Percentiles rank a stretch among this genome's conserved stretches.
Conservation (phyloP, 805 yeast species). For the Scheffersomyces stipitis region DNA sequence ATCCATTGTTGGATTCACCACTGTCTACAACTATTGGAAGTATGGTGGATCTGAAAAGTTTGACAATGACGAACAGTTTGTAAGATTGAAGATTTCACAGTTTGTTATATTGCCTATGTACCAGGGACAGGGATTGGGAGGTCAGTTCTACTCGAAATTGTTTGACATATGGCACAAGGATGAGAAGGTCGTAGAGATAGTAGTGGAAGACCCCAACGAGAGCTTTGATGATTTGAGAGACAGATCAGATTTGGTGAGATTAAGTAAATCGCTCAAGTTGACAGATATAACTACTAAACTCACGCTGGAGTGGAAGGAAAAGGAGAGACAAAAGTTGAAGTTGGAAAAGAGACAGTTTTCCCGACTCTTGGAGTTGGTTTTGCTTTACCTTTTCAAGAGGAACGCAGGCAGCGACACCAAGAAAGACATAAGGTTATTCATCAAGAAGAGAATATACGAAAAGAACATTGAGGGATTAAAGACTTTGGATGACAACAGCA, state of each 20-base stretch:
- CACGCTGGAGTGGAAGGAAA: constrained; percentile 38
- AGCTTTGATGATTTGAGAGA: constrained; percentile 90
- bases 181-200: constrained; percentile 59
- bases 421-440: constrained; percentile 52
- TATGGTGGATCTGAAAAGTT: constrained; percentile 56
- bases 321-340: constrained; percentile 45
- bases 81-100: constrained; percentile 81
- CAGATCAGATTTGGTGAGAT: constrained; percentile 60
- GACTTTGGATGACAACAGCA: constrained; percentile 62
- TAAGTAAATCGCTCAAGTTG: constrained; percentile 20
- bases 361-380: constrained; percentile 74
- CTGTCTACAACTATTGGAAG: constrained; percentile 82
- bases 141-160: constrained; percentile 57
- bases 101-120: constrained; percentile 81
- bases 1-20: constrained; percentile 73
- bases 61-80: constrained; percentile 40
- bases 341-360: constrained; percentile 77
- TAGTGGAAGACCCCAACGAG: constrained; percentile 94
- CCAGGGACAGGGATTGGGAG: constrained; percentile 75
- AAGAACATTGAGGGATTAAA: constrained; percentile 78
- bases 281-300: constrained; percentile 16
- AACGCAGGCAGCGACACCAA: constrained; percentile 22
- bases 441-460: constrained; percentile 72
- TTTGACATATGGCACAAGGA: constrained; percentile 57
- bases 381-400: constrained; percentile 41